phyloP scores from a whole-genome alignment of 495 filamentous ascomycete genomes.

The Talaromyces nanjingensis region DNA sequence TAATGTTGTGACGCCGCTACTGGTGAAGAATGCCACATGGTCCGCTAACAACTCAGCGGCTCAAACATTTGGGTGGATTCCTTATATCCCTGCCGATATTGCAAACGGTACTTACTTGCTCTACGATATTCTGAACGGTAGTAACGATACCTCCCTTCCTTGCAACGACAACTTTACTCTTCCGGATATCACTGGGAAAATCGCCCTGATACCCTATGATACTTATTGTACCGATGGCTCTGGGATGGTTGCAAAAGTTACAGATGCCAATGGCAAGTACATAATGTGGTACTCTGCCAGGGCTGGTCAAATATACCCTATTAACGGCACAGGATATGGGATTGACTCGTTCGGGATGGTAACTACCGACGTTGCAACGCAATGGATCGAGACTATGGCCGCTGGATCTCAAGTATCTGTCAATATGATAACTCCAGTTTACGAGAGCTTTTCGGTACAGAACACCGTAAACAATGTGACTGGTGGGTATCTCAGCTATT shows the following conservation, averaged over 20 bases:
- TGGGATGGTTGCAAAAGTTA: slow-evolving; percentile 42
- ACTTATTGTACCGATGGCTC: slow-evolving; percentile 35
- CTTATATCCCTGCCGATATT: slow-evolving; percentile 11
- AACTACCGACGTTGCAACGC: slow-evolving; percentile 35
- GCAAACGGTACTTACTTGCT: slow-evolving; percentile 22
- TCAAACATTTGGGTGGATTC: slow-evolving; percentile 15
- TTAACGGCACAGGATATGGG: slow-evolving; percentile 10
- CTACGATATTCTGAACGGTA: slow-evolving; percentile 31
- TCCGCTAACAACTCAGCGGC: slow-evolving; percentile 12
- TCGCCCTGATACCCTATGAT: slow-evolving; percentile 49
- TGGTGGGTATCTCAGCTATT: slow-evolving; percentile 35
- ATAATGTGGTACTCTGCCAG: slow-evolving; percentile 44
- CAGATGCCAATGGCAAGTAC: slow-evolving; percentile 46
- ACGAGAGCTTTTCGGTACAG: not conserved
- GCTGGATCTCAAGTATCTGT: slow-evolving; percentile 32
- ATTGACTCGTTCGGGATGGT: slow-evolving; percentile 18
- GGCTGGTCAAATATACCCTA: slow-evolving; percentile 14
- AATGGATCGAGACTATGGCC: slow-evolving; percentile 39
- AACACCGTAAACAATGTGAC: slow-evolving; percentile 8
- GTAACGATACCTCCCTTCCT: slow-evolving; percentile 37
- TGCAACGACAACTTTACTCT: slow-evolving; percentile 31
- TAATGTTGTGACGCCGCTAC: slow-evolving; percentile 29
- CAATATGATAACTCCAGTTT: slow-evolving; percentile 19
- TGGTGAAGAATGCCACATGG: slow-evolving; percentile 13
- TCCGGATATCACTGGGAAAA: slow-evolving; percentile 42